These are phyloP conservation scores for Alternaria postmessia DNA, from an alignment of 2,329 filamentous ascomycete genomes.

Conservation along the genomic window DNA sequence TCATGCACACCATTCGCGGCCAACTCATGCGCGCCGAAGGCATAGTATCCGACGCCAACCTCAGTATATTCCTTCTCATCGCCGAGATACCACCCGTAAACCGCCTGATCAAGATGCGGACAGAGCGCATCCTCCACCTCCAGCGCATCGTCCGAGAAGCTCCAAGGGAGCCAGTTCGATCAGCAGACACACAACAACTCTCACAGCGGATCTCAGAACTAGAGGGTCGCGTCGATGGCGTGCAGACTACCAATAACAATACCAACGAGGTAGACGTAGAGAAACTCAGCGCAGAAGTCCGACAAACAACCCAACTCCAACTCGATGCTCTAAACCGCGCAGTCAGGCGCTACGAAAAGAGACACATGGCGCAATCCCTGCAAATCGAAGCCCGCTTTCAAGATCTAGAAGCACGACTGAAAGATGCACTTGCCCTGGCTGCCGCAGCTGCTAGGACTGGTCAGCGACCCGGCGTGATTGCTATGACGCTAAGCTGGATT, in stretches of 20 bases:
- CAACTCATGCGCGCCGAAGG: constrained; percentile 87
- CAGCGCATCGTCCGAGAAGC: constrained; percentile 70
- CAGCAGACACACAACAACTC: constrained; percentile 52
- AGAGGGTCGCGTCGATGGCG: constrained; percentile 65
- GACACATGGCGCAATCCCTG: constrained; percentile 75
- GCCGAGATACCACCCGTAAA: constrained; percentile 85
- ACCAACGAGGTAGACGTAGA: constrained; percentile 48
- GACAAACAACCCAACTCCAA: constrained; percentile 76
- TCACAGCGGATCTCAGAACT: constrained; percentile 72
- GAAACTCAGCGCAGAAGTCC: constrained; percentile 63
- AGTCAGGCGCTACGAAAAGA: constrained; percentile 90
- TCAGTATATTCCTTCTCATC: constrained; percentile 87
- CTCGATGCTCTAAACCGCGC: constrained; percentile 88
- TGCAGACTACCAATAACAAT: constrained; percentile 38
- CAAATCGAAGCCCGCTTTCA: constrained; percentile 80
- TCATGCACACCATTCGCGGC: constrained; percentile 80
- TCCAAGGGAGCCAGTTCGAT: constrained; percentile 24
- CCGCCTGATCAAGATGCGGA: constrained; percentile 82
- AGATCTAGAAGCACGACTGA: constrained; percentile 73
- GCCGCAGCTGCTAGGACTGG: constrained; percentile 66
- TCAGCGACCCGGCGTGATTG: constrained; percentile 44
- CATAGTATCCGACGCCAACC: constrained; percentile 89
- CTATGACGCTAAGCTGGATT: constrained; percentile 40
- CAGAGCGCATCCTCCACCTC: constrained; percentile 79
- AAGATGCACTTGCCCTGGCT: constrained; percentile 82